Percentiles rank a stretch among this genome's conserved stretches.
Conservation (phyloP, 148 eudicot species). For the Rhododendron ferrugineum region DNA sequence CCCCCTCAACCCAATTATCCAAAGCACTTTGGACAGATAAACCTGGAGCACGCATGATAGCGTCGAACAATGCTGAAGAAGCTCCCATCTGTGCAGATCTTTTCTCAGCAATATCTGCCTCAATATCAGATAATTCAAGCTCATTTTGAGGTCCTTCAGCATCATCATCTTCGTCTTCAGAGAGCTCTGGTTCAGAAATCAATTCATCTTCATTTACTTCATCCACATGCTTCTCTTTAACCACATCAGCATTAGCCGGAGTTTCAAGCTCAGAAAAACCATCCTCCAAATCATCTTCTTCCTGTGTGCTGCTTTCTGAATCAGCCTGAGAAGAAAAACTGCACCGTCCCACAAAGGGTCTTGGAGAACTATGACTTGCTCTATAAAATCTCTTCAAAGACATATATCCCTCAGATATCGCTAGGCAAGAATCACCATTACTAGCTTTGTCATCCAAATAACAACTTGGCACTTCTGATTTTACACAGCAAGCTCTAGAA, state of each 20-base stretch:
- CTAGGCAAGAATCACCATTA: constrained; percentile 14
- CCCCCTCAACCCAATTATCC: constrained; percentile 59
- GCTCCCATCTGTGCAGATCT: constrained; percentile 7
- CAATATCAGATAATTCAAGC: constrained; percentile 27
- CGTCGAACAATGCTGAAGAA: constrained; percentile 25
- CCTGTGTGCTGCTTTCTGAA: constrained; percentile 48
- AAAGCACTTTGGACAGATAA: constrained; percentile 31
- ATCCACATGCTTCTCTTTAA: constrained; percentile 8
- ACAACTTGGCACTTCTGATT: constrained; percentile 27
- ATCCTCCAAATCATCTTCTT: constrained; percentile 63
- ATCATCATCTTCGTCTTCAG: constrained; percentile 34
- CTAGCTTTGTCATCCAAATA: constrained; percentile 24
- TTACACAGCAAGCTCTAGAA: constrained; percentile 31
- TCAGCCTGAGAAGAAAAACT: constrained; percentile 51
- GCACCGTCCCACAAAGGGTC: constrained; percentile 21
- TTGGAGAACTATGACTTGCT: constrained; percentile 13
- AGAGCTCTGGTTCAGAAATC: constrained; percentile 38
- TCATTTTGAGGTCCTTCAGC: constrained; percentile 38
- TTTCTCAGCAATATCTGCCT: constrained; percentile 17
- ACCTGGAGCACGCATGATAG: constrained; percentile 31
- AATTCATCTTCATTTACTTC: constrained; percentile 32
- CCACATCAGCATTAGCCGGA: constrained; percentile 24
- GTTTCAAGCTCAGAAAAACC: constrained; percentile 85
- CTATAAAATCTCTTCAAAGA: constrained; percentile 21
- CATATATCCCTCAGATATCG: constrained; percentile 16